phyloP scores from a whole-genome alignment of 139 green algal species.

The Micromonas pusilla region DNA sequence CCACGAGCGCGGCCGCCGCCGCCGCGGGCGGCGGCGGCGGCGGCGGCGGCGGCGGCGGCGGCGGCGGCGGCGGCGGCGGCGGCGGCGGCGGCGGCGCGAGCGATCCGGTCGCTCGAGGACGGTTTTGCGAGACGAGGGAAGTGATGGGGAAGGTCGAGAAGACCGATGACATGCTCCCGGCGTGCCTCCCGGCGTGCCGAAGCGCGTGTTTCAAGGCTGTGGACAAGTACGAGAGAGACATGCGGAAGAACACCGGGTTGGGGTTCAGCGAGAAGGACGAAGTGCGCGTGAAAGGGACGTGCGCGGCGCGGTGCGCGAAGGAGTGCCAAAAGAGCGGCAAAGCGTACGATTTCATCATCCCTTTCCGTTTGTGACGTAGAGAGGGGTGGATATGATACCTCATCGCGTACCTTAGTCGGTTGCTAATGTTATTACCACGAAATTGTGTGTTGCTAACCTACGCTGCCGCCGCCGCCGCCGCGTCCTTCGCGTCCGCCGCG shows the following conservation, averaged over 20 bases:
- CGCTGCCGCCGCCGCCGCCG: neutral
- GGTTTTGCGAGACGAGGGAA: neutral
- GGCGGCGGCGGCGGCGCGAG: neutral
- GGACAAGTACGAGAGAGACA: neutral
- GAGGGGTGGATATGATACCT: no score
- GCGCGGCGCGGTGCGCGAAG: neutral
- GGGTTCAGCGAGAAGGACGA: constrained; percentile 9
- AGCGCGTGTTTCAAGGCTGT: neutral
- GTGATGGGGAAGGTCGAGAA: neutral
- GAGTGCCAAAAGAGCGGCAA: constrained; percentile 1
- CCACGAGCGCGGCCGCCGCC: no score
- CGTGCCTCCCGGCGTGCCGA: neutral
- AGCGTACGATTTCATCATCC: constrained; percentile 3
- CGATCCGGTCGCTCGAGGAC: neutral
- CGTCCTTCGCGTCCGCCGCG: neutral
- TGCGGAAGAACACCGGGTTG: neutral
- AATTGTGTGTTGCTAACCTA: no score
- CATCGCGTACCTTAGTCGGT: no score
- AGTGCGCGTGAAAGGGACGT: neutral
- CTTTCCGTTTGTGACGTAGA: constrained; percentile 8
- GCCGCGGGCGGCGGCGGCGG: no score
- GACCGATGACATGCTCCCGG: neutral
- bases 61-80: neutral
- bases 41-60: no score
- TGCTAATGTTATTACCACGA: no score